Conservation (phyloP, 139 green algal species). For the Ettlia oleoabundans region DNA sequence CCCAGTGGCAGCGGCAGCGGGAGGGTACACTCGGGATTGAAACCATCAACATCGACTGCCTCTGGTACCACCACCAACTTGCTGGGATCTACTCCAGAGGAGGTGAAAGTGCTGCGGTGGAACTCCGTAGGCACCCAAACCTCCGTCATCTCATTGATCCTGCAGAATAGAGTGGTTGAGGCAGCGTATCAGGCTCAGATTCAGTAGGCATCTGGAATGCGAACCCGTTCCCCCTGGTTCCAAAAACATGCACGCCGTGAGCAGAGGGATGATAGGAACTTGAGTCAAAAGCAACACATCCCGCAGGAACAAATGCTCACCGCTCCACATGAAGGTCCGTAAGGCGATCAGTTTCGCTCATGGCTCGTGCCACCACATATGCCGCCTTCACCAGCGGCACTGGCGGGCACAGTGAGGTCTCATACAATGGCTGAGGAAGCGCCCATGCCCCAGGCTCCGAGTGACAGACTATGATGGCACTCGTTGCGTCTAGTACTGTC, state of each 20-base stretch:
- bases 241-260: neutral
- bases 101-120: conserved; percentile 50
- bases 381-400: conserved; percentile 42
- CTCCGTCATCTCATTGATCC: conserved; percentile 66
- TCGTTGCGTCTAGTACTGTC: neutral
- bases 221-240: no score
- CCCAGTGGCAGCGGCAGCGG: conserved; percentile 54
- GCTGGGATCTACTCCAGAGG: conserved; percentile 21
- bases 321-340: conserved; percentile 38
- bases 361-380: conserved; percentile 65
- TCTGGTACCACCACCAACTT: conserved; percentile 59
- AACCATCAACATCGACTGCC: conserved; percentile 62
- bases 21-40: conserved; percentile 46
- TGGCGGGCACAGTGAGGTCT: conserved; percentile 57
- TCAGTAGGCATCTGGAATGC: no score
- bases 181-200: neutral
- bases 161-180: neutral
- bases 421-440: conserved; percentile 29
- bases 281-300: no score
- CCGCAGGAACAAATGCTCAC: conserved; percentile 15
- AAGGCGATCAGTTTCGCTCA: conserved; percentile 70
- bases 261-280: no score
- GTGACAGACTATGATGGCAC: conserved; percentile 22
- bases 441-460: conserved; percentile 42
- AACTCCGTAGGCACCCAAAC: conserved; percentile 75